Percentiles rank a stretch among this genome's conserved stretches.
Conservation (phyloP, 495 filamentous ascomycete species). For the Podospora didyma region DNA sequence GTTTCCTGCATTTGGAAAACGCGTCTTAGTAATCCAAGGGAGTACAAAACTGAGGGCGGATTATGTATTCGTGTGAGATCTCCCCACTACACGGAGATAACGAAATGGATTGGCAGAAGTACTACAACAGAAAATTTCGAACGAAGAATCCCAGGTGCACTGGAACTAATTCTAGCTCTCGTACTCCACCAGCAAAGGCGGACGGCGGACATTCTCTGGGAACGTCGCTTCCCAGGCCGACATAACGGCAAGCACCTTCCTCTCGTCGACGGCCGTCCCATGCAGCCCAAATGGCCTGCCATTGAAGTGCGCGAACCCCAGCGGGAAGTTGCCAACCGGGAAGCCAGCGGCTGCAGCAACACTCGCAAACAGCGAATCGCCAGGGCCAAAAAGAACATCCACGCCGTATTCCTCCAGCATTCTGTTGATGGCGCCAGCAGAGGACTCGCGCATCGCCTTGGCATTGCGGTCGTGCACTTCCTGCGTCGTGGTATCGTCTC, state of each 20-base stretch:
- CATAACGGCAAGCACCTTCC: background rate
- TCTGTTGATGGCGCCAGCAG: background rate
- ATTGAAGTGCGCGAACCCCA: background rate
- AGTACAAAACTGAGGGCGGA: no score
- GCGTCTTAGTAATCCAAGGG: no score
- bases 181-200: background rate
- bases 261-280: background rate
- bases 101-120: no score
- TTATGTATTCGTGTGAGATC: no score
- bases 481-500: background rate
- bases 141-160: no score
- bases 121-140: no score
- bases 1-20: no score
- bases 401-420: background rate
- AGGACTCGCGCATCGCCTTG: background rate
- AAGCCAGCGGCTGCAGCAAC: background rate
- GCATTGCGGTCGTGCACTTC: background rate
- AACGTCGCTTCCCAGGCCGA: conserved; percentile 2
- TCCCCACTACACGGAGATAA: no score
- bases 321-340: background rate
- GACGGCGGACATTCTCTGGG: background rate
- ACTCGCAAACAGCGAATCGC: background rate
- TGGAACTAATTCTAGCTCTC: background rate
- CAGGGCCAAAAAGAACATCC: background rate
- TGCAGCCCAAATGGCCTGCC: background rate